Conservation (phyloP, 208 protist genomes). For the Endotrypanum monterogeii region DNA sequence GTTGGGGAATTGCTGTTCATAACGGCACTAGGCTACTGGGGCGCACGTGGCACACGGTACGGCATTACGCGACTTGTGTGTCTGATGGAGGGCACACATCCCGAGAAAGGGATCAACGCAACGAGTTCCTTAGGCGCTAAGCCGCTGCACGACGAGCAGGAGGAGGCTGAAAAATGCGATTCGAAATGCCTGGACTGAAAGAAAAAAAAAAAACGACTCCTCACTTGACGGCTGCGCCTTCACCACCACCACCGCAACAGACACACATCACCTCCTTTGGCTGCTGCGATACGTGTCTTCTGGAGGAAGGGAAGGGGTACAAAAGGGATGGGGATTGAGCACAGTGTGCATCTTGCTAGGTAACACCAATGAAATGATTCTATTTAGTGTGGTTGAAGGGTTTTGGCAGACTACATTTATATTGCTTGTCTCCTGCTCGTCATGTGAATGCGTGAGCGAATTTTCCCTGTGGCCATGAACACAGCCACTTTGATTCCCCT, state of each 20-base stretch:
- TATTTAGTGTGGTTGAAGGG: too few species aligned
- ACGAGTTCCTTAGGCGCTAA: not conserved
- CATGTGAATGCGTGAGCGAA: too few species aligned
- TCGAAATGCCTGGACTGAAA: conserved; percentile 2
- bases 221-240: not conserved
- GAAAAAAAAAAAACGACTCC: not conserved
- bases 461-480: too few species aligned
- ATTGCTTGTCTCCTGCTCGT: too few species aligned
- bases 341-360: too few species aligned
- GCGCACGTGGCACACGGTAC: conserved; percentile 28
- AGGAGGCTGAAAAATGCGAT: not conserved
- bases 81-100: conserved; percentile 16
- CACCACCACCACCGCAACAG: too few species aligned
- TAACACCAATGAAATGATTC: too few species aligned
- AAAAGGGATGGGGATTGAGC: too few species aligned
- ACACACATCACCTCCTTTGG: not conserved
- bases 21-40: conserved; percentile 26
- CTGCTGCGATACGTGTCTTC: not conserved
- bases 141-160: not conserved
- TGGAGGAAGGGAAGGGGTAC: too few species aligned
- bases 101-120: not conserved
- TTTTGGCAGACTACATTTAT: too few species aligned
- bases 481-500: too few species aligned
- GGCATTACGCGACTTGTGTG: conserved; percentile 21
- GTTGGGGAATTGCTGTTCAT: conserved; percentile 36